Percentiles rank a stretch among this genome's conserved stretches.
Conservation (phyloP, 768 basidiomycete species). For the Tephrocybe sp. region DNA sequence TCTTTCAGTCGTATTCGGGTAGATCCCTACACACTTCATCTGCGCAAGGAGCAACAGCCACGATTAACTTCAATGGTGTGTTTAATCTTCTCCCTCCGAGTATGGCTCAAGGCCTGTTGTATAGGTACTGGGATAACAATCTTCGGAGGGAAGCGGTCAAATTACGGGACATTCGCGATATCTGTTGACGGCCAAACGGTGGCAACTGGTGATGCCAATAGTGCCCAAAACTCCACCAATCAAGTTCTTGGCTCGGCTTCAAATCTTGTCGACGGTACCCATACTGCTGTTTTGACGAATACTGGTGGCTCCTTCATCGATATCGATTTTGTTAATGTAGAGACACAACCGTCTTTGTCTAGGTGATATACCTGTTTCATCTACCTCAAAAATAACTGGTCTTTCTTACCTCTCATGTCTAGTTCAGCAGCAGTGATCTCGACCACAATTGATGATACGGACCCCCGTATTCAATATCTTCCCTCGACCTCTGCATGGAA, state of each 20-base stretch:
- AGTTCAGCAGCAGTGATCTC: constrained; percentile 22
- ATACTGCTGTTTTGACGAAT: constrained; percentile 48
- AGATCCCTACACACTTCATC: constrained; percentile 44
- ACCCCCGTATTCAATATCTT: constrained; percentile 36
- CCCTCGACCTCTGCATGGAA: constrained; percentile 39
- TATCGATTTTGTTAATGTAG: constrained; percentile 48
- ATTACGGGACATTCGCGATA: constrained; percentile 47
- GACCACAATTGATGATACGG: constrained; percentile 41
- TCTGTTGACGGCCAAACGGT: constrained; percentile 43
- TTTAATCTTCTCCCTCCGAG: background rate
- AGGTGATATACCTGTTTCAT: constrained; percentile 32
- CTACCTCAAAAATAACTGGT: no score
- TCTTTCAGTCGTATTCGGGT: constrained; percentile 41
- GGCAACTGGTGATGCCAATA: constrained; percentile 32
- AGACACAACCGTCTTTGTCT: constrained; percentile 35
- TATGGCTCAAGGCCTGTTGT: background rate
- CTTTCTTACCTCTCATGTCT: no score
- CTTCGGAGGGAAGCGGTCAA: constrained; percentile 45
- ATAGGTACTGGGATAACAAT: constrained; percentile 55
- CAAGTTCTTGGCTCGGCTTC: constrained; percentile 44
- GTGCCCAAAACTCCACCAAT: constrained; percentile 24
- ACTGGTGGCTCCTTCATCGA: constrained; percentile 45
- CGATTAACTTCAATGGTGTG: constrained; percentile 50
- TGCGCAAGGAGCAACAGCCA: constrained; percentile 46
- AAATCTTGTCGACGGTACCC: constrained; percentile 42